Base-by-base conservation (phyloP, 73 alveolate genomes). In the Paramecium bursaria region DNA sequence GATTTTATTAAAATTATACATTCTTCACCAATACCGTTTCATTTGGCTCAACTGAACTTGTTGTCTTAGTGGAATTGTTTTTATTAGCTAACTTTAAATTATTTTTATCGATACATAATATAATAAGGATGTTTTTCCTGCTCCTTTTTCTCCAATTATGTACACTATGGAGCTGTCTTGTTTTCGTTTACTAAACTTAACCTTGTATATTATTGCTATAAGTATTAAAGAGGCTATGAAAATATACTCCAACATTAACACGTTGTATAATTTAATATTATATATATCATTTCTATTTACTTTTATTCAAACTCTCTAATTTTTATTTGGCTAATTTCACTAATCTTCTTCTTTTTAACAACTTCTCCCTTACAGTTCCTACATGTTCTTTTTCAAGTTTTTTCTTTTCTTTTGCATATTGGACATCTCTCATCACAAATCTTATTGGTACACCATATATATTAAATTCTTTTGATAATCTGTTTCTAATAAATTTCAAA, bases 391-490 rank as follows among this genome's bases (percentile, higher is more conserved):
- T 67, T 11, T 67, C 82, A 4, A 67, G 21, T 1, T n/a, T 42
- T 3, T 67, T 67, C 25, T 79, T 79, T 42, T 33, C 76, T 21
- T 53, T 73, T n/a, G 75, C 55, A 42, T 79, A 53, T n/a, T 54
- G 85, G 1, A 73, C 92, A 61, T 94, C 98, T 85, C 97, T 92
- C 4, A 94, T 39, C 27, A 94, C 25, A 25, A 94, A 31, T 73
- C 98, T 86, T 0, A 94, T 73, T 0, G 98, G 98, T n/a, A 91
- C 95, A 4, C 98, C 98, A 46, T 90, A 75, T 27, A 92, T 80
- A 48, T 92, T 92, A 75, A 94, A 94, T 85, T 94, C 98, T 52
- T 86, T 74, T 17, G 92, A 48, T 33, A 94, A 19, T 3, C 87
- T 74, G 44, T 79, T 52, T 23, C 93, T 85, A 55, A 94, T 35